These are phyloP conservation scores for Stenogyne calaminthoides DNA, from an alignment of 305 asterid genomes.

Conservation along the genomic window DNA sequence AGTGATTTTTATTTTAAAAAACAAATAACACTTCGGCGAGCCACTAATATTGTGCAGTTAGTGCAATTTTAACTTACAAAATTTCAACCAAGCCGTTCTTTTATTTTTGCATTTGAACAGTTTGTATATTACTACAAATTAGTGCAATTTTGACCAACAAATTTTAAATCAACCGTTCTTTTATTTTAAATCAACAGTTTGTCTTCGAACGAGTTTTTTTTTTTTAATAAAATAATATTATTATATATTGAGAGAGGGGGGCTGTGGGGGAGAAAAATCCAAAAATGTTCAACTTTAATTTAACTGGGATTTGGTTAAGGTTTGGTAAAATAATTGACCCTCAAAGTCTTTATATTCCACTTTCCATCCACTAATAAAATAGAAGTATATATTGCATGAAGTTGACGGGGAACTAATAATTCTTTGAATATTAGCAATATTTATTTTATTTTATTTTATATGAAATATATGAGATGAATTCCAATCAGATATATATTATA, in stretches of 20 bases:
- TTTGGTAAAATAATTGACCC: constrained; percentile 29
- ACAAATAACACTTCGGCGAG: too few relatives aligned
- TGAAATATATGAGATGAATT: too few relatives aligned
- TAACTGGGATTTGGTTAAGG: constrained; percentile 36
- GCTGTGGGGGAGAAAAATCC: background rate
- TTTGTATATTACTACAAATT: too few relatives aligned
- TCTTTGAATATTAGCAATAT: background rate
- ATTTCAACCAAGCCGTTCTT: background rate
- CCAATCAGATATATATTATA: too few relatives aligned
- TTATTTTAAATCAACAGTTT: too few relatives aligned
- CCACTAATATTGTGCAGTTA: too few relatives aligned
- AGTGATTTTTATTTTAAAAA: too few relatives aligned
- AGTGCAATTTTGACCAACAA: too few relatives aligned
- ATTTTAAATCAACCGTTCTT: too few relatives aligned
- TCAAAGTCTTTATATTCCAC: constrained; percentile 15
- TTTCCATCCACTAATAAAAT: constrained; percentile 21
- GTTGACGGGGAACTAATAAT: constrained; percentile 3
- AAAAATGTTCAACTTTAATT: background rate
- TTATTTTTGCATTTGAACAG: background rate
- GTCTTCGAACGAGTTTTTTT: too few relatives aligned
- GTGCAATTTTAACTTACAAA: background rate
- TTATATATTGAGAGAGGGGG: background rate
- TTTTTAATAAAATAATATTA: too few relatives aligned
- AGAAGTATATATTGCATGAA: background rate
- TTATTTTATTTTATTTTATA: too few relatives aligned